A percentile compares a stretch with the other conserved stretches of the same genome.
These are phyloP conservation scores for Fusarium subtropicale DNA, from an alignment of 2,329 filamentous ascomycete genomes.

Conservation along the genomic window DNA sequence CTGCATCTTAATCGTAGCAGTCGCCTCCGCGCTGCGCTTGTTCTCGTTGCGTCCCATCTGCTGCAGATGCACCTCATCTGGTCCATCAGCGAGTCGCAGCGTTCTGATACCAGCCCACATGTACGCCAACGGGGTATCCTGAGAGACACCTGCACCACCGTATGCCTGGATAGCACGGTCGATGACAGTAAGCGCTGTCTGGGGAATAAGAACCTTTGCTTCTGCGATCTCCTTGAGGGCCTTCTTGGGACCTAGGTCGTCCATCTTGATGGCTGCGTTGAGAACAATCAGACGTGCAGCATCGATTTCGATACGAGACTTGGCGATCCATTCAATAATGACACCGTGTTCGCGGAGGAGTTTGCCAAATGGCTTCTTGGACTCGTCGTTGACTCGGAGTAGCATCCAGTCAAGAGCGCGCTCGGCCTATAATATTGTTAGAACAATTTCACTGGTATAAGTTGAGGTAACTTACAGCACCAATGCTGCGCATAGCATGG, in stretches of 20 bases:
- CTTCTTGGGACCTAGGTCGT: conserved; percentile 86
- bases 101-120: conserved; percentile 87
- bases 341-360: conserved; percentile 89
- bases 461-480: conserved; percentile 67
- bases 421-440: conserved; percentile 69
- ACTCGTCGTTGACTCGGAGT: conserved; percentile 90
- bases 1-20: conserved; percentile 73
- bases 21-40: conserved; percentile 70
- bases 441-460: neutral
- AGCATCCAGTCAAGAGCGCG: conserved; percentile 95
- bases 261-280: conserved; percentile 96
- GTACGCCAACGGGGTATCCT: conserved; percentile 90
- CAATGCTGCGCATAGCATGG: conserved; percentile 96
- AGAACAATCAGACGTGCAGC: conserved; percentile 89
- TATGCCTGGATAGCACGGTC: conserved; percentile 95
- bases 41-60: conserved; percentile 87
- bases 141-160: conserved; percentile 88
- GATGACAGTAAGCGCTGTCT: conserved; percentile 85
- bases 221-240: conserved; percentile 94
- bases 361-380: conserved; percentile 92
- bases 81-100: conserved; percentile 88
- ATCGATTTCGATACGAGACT: conserved; percentile 93
- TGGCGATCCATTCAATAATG: conserved; percentile 94
- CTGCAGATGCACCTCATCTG: conserved; percentile 92
- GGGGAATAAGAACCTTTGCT: conserved; percentile 91